Evolutionary conservation across 257 asterid genomes (phyloP).

Genomic region (Penstemon eatonii): DNA sequence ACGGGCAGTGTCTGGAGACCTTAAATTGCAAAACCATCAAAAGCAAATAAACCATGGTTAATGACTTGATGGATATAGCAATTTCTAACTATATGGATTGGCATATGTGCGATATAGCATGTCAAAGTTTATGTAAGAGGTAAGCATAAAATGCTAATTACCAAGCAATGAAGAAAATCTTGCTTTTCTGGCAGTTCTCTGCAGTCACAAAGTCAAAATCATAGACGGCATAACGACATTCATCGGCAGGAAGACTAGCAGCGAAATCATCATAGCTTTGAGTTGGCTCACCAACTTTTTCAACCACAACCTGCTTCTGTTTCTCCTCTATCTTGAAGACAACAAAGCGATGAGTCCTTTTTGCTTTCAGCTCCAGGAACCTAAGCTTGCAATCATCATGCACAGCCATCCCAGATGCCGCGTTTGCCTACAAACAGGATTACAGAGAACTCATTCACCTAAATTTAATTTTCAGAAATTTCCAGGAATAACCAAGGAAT

Average conservation of each 20-base stretch:
- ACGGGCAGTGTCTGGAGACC: not conserved
- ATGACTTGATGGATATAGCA: not conserved
- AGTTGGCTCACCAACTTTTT: constrained; percentile 38
- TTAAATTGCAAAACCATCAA: not conserved
- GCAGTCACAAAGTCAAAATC: constrained; percentile 43
- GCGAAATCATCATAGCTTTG: constrained; percentile 38
- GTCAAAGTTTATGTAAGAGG: not conserved
- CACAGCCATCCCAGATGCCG: constrained; percentile 49
- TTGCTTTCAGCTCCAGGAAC: constrained; percentile 42
- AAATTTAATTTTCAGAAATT: no score
- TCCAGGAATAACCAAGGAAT: no score
- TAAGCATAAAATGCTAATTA: not conserved
- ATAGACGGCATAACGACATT: constrained; percentile 41
- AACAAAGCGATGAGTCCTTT: constrained; percentile 43
- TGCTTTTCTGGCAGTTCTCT: constrained; percentile 49
- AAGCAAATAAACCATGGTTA: not conserved
- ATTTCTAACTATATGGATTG: not conserved
- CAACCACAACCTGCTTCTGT: constrained; percentile 37
- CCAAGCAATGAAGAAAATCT: constrained; percentile 37
- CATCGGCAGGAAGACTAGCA: constrained; percentile 37
- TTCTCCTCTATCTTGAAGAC: constrained; percentile 47
- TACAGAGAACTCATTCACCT: no score
- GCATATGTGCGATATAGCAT: not conserved
- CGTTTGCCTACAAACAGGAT: constrained; percentile 31
- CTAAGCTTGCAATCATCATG: constrained; percentile 46